A percentile compares a stretch with the other conserved stretches of the same genome.
These are phyloP conservation scores for Canavalia ensiformis DNA, from an alignment of 306 rosid species.

Conservation along the genomic window DNA sequence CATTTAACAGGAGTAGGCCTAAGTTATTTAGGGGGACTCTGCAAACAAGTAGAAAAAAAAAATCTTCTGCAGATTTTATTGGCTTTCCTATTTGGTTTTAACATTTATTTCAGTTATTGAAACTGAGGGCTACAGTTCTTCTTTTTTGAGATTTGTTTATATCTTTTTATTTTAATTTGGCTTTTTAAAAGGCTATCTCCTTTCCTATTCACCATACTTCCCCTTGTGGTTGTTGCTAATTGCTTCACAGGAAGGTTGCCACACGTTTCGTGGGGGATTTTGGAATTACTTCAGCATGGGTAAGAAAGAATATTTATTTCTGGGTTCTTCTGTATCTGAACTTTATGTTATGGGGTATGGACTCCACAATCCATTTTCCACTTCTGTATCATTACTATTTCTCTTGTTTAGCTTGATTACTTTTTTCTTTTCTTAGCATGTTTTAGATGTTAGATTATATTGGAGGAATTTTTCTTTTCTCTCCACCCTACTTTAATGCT, in stretches of 20 bases:
- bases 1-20: neutral
- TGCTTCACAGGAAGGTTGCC: slow-evolving; percentile 81
- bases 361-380: slow-evolving; percentile 32
- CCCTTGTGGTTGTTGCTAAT: slow-evolving; percentile 40
- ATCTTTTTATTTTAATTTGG: slow-evolving; percentile 7
- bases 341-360: slow-evolving; percentile 33
- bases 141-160: neutral
- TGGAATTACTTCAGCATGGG: slow-evolving; percentile 99
- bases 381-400: neutral
- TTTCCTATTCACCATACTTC: slow-evolving; percentile 25
- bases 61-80: slow-evolving; percentile 21
- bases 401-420: slow-evolving; percentile 4
- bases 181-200: slow-evolving; percentile 15
- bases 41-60: slow-evolving; percentile 26
- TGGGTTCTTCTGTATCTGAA: slow-evolving; percentile 37
- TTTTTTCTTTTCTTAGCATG: slow-evolving; percentile 25
- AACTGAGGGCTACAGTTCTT: slow-evolving; percentile 9
- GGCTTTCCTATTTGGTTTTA: slow-evolving; percentile 20
- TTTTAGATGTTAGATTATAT: slow-evolving; percentile 32
- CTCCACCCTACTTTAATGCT: slow-evolving; percentile 17
- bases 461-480: neutral
- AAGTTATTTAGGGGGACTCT: neutral
- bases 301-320: slow-evolving; percentile 64
- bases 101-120: slow-evolving; percentile 18
- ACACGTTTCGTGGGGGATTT: slow-evolving; percentile 97